Base-by-base conservation (phyloP, 345 rosid genomes). In the Angophora floribunda region DNA sequence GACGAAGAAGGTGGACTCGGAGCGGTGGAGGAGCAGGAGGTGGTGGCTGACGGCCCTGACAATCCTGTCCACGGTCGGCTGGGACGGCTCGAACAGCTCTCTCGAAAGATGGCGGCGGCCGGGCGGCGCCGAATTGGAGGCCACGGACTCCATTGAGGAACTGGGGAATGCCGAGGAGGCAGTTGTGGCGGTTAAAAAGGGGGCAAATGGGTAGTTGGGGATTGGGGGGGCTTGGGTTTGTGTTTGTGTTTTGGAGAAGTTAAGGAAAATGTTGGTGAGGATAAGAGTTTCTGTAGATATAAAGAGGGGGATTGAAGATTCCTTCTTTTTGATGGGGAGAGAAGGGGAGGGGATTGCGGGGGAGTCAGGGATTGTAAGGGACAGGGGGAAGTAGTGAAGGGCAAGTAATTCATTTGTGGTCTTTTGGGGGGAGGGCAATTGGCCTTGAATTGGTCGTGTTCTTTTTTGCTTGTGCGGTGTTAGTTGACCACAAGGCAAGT, bases 1-100 rank as follows among this genome's bases (percentile, higher is more conserved):
- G 52, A 97, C 91, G 70, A 94, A 96, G 91, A 97, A 97, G 67
- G 86, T 90, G 51, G 94, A 92, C 1, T 93, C 91, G 1, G 95
- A 92, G 16, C 97, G 93, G 89, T 93, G 96, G 87, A 95, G 98
- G 89, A 96, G 95, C 45, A 88, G 95, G 59, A 96, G 93, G 13
- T 86, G 94, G 87, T 97, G 97, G 88, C 92, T 95, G 65, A 95
- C 92, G 49, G 99, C 99, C 6, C 99, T 93, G 61, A 87, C 75
- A 2, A 97, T 95, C 11, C 99, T 88, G 86, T 95, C 97, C 0
- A 95, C 89, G 12, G 95, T 88, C 1, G 95, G 96, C 53, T 95
- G 95, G 88, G 92, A 86, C 12, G 93, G 87, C 86, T 88, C 88
- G 89, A 88, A 44, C 28, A 75, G 84, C 84, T 75, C 82, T 6